These are phyloP conservation scores for Verticillium alfalfae DNA, from an alignment of 2,329 filamentous ascomycete species.

Conservation along the genomic window DNA sequence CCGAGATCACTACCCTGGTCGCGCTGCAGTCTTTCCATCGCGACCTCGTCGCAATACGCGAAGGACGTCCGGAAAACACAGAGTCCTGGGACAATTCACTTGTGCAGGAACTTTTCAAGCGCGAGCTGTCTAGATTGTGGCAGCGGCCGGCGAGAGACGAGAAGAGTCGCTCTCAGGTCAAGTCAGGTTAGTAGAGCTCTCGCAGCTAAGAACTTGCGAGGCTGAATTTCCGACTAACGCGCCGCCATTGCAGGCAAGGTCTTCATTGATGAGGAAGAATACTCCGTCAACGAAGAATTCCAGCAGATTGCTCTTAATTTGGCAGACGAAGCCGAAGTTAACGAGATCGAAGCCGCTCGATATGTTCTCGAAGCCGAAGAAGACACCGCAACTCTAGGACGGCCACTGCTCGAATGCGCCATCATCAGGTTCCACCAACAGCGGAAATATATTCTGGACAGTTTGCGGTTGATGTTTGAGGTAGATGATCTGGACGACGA, in stretches of 20 bases:
- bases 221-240: slow-evolving; percentile 5
- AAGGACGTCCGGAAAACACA: slow-evolving; percentile 55
- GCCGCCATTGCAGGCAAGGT: slow-evolving; percentile 59
- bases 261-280: slow-evolving; percentile 66
- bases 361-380: slow-evolving; percentile 70
- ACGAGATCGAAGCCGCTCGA: slow-evolving; percentile 78
- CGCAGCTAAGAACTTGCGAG: too few relatives aligned
- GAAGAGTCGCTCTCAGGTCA: slow-evolving; percentile 65
- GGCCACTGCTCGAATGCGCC: slow-evolving; percentile 69
- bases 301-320: slow-evolving; percentile 75
- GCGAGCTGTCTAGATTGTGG: slow-evolving; percentile 66
- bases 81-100: slow-evolving; percentile 68
- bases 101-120: slow-evolving; percentile 63
- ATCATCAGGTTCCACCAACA: slow-evolving; percentile 86
- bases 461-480: slow-evolving; percentile 72
- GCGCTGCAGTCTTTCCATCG: slow-evolving; percentile 79
- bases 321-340: slow-evolving; percentile 82
- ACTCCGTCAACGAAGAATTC: slow-evolving; percentile 80
- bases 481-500: slow-evolving; percentile 59
- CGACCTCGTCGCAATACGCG: slow-evolving; percentile 72
- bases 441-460: slow-evolving; percentile 77
- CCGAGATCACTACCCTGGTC: slow-evolving; percentile 66
- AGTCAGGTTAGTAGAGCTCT: slow-evolving; percentile 48
- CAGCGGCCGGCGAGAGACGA: slow-evolving; percentile 72
- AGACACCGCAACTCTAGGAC: slow-evolving; percentile 63